Base-by-base conservation (phyloP, 768 basidiomycete species). In the Mycena venus region DNA sequence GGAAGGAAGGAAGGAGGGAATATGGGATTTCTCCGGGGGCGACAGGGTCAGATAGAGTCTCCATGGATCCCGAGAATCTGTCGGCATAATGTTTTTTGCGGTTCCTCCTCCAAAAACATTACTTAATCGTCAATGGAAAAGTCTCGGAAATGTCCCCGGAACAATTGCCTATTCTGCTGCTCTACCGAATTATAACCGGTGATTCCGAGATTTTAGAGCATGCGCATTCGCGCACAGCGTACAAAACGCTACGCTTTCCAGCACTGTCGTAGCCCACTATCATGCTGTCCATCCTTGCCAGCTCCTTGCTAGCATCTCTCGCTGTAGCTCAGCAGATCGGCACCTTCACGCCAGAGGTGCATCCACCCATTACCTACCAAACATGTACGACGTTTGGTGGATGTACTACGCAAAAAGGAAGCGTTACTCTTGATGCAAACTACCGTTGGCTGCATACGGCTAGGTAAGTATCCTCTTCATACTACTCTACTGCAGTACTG, bases 361-460 rank as follows among this genome's bases (percentile, higher is more conserved):
- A 86, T 76, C 85, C 86, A 25, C 58, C 76, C 23, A 80, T 86
- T 53, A 78, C 81, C 53, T 79, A 78, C 70, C 78, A 83, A 70
- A 78, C 80, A 59, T 86, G 85, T 77, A 79, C 82, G 21, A 65
- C 79, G 36, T 69, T 62, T 38, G 34, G 12, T 47, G 73, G 67
- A 31, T 84, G 83, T 79, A 78, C 75, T 42, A 78, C 79, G 51
- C 62, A 66, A 38, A 38, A 53, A 23, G 72, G 72, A 29, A 62
- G 59, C 55, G 80, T 86, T 71, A 82, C 81, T 36, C 82, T 86
- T 78, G 85, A 85, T 76, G 72, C 82, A 58, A 85, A 85, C 80
- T 85, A 83, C 84, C 83, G 85, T 38, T 85, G 82, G 82, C 70
- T 84, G 42, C 81, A 83, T 73, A 76, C 68, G 58, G 76, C 75